A percentile compares a stretch with the other conserved stretches of the same genome.
Evolutionary conservation across 768 basidiomycete species (phyloP).

Genomic region (Kondoa subrosea): DNA sequence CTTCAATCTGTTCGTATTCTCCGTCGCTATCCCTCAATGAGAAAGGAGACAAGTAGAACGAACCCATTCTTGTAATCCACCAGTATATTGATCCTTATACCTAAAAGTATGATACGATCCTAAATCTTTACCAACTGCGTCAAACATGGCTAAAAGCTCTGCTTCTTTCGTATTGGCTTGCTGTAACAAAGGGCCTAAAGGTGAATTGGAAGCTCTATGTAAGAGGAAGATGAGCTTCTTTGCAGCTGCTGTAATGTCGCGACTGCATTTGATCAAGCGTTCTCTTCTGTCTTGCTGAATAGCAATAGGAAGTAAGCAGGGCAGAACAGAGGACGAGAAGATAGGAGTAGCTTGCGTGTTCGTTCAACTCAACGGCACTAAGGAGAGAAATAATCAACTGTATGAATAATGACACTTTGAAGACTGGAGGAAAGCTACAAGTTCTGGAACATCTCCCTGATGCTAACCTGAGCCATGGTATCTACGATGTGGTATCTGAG

Average conservation of each 20-base stretch:
- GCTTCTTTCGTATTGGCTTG: constrained; percentile 43
- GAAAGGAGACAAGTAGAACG: background rate
- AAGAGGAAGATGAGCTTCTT: constrained; percentile 89
- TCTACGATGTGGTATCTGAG: background rate
- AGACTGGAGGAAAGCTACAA: background rate
- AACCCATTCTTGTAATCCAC: constrained; percentile 67
- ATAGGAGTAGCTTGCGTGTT: background rate
- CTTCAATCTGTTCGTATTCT: constrained; percentile 46
- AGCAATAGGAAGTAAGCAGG: background rate
- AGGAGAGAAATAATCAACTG: background rate
- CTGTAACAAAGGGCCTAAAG: constrained; percentile 26
- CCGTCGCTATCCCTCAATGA: background rate
- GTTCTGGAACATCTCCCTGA: background rate
- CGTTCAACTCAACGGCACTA: background rate
- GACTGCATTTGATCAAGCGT: constrained; percentile 67
- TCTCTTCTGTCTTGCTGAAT: constrained; percentile 67
- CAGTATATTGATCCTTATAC: constrained; percentile 30
- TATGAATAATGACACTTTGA: background rate
- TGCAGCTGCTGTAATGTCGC: constrained; percentile 76
- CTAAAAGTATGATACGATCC: constrained; percentile 26
- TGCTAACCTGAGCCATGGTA: background rate
- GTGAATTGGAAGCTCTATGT: constrained; percentile 41
- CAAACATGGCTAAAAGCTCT: constrained; percentile 52
- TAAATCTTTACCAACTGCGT: constrained; percentile 42
- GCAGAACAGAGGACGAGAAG: background rate